A percentile compares a stretch with the other conserved stretches of the same genome.
Evolutionary conservation across 2,329 filamentous ascomycete genomes (phyloP).

Genomic region (Sclerotinia borealis): DNA sequence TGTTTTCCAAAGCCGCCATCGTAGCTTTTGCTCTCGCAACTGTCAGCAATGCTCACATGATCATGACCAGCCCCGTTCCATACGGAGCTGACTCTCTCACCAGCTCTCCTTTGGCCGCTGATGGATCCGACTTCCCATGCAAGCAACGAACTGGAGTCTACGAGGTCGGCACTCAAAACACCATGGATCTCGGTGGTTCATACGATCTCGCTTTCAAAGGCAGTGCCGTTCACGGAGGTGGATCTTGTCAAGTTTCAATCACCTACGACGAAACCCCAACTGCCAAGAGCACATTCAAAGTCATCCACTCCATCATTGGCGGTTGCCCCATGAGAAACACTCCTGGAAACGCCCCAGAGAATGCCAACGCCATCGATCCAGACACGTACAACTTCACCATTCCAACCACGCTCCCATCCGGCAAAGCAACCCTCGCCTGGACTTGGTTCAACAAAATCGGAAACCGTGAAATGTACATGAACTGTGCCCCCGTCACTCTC

Average conservation of each 20-base stretch:
- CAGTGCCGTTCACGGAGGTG: conserved; percentile 77
- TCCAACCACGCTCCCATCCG: conserved; percentile 63
- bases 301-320: conserved; percentile 82
- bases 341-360: conserved; percentile 50
- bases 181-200: conserved; percentile 56
- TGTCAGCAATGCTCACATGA: conserved; percentile 67
- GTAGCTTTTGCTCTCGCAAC: conserved; percentile 52
- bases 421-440: conserved; percentile 80
- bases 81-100: conserved; percentile 44
- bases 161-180: conserved; percentile 39
- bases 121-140: conserved; percentile 75
- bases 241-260: conserved; percentile 83
- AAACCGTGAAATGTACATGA: conserved; percentile 97
- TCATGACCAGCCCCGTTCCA: conserved; percentile 62
- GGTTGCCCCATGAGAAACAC: conserved; percentile 66
- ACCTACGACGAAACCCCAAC: conserved; percentile 70
- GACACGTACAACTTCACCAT: conserved; percentile 64
- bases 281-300: conserved; percentile 68
- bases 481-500: conserved; percentile 74
- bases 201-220: conserved; percentile 63
- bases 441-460: conserved; percentile 92
- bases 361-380: conserved; percentile 40
- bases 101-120: conserved; percentile 54
- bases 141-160: conserved; percentile 52
- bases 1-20: conserved; percentile 46